Evolutionary conservation across 805 yeast genomes (phyloP), one percentile per base, ranked within the genome.

Genomic region (Yarrowia sp.): DNA sequence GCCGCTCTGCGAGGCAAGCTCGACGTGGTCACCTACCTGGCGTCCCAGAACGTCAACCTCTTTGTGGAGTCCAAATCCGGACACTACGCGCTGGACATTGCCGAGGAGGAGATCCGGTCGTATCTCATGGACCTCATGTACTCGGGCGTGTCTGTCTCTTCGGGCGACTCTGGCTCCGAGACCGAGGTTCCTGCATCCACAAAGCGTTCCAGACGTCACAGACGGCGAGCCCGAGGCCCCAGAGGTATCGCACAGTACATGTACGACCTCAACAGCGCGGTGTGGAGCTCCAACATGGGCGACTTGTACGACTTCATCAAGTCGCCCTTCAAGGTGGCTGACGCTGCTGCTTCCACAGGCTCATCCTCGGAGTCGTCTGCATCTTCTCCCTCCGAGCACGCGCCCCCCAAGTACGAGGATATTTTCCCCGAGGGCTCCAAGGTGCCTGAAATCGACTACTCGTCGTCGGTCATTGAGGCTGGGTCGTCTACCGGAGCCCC

Each of bases 1-100:
- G 97, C 98, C 0, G 85, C 92, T 41, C 77, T 93, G 73, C 82
- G 83, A 72, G 97, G 97, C 41, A 84, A 89, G 74, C 81, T 90
- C 65, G 88, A 85, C 58, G 82, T 89, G 48, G 89, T 91, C 70
- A 82, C 84, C 53, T 74, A 88, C 52, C 82, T 91, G 71, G 75
- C 88, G 50, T 87, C 83, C 45, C 87, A 89, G 75, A 88, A 87
- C 65, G 89, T 94, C 0, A 86, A 85, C 72, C 77, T 84, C 71
- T 80, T 82, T 46, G 76, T 83, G 69, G 84, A 79, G 73, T 82
- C 90, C 35, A 78, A 82, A 58, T 85, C 84, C 72, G 89, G 88
- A 14, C 22, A 61, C 11, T 71, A 73, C 15, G 72, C 72, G 0
- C 55, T 74, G 64, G 78, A 77, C 53, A 50, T 77, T 32, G 71